These are phyloP conservation scores for Ophiostoma sp. DNA, from an alignment of 2,329 filamentous ascomycete genomes.

Conservation along the genomic window DNA sequence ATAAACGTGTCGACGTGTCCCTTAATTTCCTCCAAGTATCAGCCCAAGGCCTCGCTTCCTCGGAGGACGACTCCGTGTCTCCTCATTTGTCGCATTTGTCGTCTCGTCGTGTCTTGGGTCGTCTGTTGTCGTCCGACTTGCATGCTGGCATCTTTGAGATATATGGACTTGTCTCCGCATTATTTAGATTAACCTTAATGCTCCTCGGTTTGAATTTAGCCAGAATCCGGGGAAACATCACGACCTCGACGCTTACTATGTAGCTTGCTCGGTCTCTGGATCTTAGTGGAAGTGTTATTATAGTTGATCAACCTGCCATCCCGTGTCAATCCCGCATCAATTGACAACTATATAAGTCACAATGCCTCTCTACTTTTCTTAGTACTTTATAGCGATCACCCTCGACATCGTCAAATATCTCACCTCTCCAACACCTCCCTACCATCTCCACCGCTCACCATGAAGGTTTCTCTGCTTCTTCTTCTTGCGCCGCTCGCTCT, in stretches of 20 bases:
- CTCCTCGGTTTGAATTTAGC: constrained; percentile 8
- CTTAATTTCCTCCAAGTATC: not conserved
- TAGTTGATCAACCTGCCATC: not conserved
- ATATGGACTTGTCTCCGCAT: not conserved
- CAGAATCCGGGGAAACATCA: not conserved
- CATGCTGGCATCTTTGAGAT: not conserved
- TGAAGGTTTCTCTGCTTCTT: constrained; percentile 33
- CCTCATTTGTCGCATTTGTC: not conserved
- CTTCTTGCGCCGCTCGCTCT: constrained; percentile 38
- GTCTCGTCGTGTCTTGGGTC: not conserved
- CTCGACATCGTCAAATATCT: not conserved
- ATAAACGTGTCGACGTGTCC: not conserved
- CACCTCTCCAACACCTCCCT: not conserved
- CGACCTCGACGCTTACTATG: not conserved
- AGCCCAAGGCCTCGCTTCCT: not conserved
- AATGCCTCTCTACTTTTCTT: not conserved
- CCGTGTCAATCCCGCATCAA: not conserved
- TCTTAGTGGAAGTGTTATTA: not conserved
- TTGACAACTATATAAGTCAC: not conserved
- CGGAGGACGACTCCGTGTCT: not conserved
- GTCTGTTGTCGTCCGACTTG: not conserved
- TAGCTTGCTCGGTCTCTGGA: not conserved
- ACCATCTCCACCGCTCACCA: constrained; percentile 20
- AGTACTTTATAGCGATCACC: not conserved
- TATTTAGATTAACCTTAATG: constrained; percentile 7